Evolutionary conservation across 192 early-diverging fungal genomes (phyloP).

Genomic region (Lobosporangium transversale): DNA sequence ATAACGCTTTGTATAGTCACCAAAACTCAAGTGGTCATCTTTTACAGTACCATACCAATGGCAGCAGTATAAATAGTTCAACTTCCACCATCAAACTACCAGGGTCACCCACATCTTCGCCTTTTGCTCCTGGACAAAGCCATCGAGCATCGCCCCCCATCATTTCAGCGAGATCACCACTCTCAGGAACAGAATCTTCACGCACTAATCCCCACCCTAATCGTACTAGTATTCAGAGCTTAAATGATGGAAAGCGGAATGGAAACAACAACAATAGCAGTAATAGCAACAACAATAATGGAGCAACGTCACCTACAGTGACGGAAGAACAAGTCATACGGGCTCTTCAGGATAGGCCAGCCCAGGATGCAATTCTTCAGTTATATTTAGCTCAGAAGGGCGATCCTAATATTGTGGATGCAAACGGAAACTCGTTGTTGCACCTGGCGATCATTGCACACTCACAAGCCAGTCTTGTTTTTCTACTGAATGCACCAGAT

Average conservation of each 20-base stretch:
- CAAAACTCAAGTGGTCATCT: slow-evolving; percentile 43
- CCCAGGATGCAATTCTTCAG: slow-evolving; percentile 39
- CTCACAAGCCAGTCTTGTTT: slow-evolving; percentile 45
- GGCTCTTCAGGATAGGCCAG: slow-evolving; percentile 32
- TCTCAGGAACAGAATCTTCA: slow-evolving; percentile 16
- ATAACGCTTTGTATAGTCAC: slow-evolving; percentile 47
- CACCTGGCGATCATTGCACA: slow-evolving; percentile 49
- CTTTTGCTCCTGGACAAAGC: slow-evolving; percentile 19
- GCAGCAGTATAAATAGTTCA: slow-evolving; percentile 18
- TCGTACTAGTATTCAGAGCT: slow-evolving; percentile 36
- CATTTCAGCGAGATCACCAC: slow-evolving; percentile 32
- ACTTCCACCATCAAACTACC: slow-evolving; percentile 40
- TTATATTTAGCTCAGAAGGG: slow-evolving; percentile 32
- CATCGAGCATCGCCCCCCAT: slow-evolving; percentile 36
- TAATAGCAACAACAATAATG: no score
- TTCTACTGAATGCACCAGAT: slow-evolving; percentile 40
- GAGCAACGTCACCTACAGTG: neutral
- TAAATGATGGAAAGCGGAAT: slow-evolving; percentile 5
- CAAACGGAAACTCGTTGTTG: slow-evolving; percentile 35
- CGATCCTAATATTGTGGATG: slow-evolving; percentile 50
- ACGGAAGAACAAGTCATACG: slow-evolving; percentile 43
- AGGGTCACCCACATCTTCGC: slow-evolving; percentile 28
- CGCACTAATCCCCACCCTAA: slow-evolving; percentile 26
- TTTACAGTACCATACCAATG: slow-evolving; percentile 26
- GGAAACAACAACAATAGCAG: no score